Percentiles rank a stretch among this genome's conserved stretches.
phyloP scores from a whole-genome alignment of 768 basidiomycete species.

The Tulasnella sp. region DNA sequence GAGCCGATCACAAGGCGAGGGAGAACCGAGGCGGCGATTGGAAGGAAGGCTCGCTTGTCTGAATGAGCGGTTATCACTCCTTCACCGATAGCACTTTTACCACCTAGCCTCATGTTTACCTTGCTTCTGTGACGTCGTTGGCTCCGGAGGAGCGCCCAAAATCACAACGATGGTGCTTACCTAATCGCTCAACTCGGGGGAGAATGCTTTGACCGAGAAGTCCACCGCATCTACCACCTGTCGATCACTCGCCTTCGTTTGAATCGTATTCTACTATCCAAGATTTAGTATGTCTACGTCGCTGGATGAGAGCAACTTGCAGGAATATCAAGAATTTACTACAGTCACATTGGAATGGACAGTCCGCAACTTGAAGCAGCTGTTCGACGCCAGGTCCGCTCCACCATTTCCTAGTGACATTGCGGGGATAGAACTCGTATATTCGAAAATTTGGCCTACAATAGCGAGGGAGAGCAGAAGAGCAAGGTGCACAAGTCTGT shows the following conservation, averaged over 20 bases:
- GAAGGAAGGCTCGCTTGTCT: neutral
- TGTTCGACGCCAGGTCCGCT: too few species aligned
- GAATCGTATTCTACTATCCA: neutral
- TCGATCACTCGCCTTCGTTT: neutral
- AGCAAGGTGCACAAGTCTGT: constrained; percentile 50
- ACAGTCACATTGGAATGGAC: too few species aligned
- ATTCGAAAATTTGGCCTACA: too few species aligned
- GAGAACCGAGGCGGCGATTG: neutral
- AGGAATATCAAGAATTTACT: constrained; percentile 49
- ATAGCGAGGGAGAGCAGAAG: constrained; percentile 40
- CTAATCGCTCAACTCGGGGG: neutral
- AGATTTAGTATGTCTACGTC: neutral
- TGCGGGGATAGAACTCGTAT: too few species aligned
- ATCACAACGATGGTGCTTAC: neutral
- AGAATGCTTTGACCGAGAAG: neutral
- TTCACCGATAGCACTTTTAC: neutral
- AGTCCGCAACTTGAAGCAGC: too few species aligned
- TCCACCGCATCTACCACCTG: neutral
- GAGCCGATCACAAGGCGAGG: neutral
- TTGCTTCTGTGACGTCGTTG: neutral
- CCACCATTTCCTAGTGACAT: too few species aligned
- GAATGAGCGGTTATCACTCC: neutral
- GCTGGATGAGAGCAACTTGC: neutral
- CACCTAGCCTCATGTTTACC: neutral
- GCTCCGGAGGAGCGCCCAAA: neutral